A percentile compares a stretch with the other conserved stretches of the same genome.
Conservation (phyloP, 306 rosid species). For the Trifolium pratense region DNA sequence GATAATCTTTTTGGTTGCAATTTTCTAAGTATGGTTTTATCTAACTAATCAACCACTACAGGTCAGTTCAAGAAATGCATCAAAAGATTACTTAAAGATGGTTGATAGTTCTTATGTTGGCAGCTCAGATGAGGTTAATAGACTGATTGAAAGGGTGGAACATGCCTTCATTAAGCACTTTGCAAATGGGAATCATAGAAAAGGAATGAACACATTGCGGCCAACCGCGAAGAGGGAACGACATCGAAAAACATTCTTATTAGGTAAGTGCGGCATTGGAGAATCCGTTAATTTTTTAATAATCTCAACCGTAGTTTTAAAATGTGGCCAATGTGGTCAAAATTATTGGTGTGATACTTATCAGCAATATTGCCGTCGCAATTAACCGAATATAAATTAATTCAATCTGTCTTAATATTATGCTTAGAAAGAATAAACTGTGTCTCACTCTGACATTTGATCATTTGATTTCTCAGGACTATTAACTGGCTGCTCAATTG, state of each 20-base stretch:
- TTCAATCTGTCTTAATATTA: background rate
- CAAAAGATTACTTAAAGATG: constrained; percentile 67
- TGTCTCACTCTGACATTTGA: background rate
- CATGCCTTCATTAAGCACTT: constrained; percentile 59
- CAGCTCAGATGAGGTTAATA: constrained; percentile 58
- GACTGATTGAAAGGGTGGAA: constrained; percentile 74
- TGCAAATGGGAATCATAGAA: constrained; percentile 44
- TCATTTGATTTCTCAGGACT: constrained; percentile 30
- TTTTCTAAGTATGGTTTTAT: background rate
- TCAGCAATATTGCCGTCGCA: too few relatives aligned
- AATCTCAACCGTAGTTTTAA: too few relatives aligned
- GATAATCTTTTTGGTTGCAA: background rate
- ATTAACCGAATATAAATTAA: too few relatives aligned
- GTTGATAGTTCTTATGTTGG: constrained; percentile 70
- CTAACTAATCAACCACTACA: constrained; percentile 2
- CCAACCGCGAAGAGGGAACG: constrained; percentile 32
- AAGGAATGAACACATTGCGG: constrained; percentile 43
- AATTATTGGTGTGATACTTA: too few relatives aligned
- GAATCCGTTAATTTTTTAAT: too few relatives aligned
- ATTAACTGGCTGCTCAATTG: constrained; percentile 39
- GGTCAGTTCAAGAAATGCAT: constrained; percentile 53
- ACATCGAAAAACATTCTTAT: constrained; percentile 38
- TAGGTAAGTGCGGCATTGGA: constrained; percentile 31
- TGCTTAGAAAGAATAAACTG: too few relatives aligned
- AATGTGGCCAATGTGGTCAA: too few relatives aligned